phyloP scores from a whole-genome alignment of 1,139 yeast genomes.

The Kodamaea arcana region DNA sequence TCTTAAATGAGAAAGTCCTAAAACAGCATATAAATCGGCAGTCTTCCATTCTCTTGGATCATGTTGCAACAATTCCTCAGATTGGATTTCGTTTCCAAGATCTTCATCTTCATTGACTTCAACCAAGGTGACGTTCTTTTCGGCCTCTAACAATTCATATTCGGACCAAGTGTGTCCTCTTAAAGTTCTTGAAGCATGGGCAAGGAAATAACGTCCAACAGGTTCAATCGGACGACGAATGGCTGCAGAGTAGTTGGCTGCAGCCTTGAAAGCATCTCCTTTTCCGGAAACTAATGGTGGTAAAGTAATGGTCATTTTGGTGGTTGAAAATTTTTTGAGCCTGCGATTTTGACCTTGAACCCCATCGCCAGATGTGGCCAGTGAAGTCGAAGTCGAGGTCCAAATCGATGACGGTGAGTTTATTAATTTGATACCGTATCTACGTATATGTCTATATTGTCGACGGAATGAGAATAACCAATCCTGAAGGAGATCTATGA shows the following conservation, averaged over 20 bases:
- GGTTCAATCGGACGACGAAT: conserved; percentile 91
- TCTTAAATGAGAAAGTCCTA: conserved; percentile 89
- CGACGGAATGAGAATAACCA: no score
- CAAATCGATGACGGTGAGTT: no score
- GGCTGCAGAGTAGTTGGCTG: conserved; percentile 56
- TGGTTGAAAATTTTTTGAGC: conserved; percentile 15
- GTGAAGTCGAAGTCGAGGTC: no score
- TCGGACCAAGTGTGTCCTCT: conserved; percentile 99
- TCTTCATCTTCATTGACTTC: conserved; percentile 71
- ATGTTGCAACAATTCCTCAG: conserved; percentile 71
- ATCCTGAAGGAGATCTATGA: no score
- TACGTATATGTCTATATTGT: no score
- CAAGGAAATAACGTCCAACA: conserved; percentile 91
- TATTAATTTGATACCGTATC: no score
- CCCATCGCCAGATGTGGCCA: no score
- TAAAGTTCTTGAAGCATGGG: conserved; percentile 93
- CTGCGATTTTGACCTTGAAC: neutral
- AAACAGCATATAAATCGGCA: conserved; percentile 93
- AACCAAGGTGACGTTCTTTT: conserved; percentile 71
- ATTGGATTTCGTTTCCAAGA: conserved; percentile 72
- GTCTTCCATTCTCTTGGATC: conserved; percentile 99
- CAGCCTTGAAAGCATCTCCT: conserved; percentile 50
- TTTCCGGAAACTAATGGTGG: conserved; percentile 38
- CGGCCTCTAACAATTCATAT: conserved; percentile 91
- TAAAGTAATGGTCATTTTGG: conserved; percentile 33